Percentiles rank a stretch among this genome's conserved stretches.
These are phyloP conservation scores for Cercophora sp. DNA, from an alignment of 495 filamentous ascomycete species.

Conservation along the genomic window DNA sequence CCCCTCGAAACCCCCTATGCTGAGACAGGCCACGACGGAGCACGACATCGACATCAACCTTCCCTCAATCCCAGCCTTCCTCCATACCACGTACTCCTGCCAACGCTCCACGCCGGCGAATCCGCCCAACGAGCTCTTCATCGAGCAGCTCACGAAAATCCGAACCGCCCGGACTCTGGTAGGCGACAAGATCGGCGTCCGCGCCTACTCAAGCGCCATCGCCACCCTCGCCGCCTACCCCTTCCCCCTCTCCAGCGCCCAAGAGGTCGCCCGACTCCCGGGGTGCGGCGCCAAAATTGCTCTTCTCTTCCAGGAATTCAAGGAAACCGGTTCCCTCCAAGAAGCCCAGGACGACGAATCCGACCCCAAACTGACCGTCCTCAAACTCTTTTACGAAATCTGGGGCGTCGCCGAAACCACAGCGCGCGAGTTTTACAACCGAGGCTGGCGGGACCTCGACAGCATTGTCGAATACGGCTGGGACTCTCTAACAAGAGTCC, in stretches of 20 bases:
- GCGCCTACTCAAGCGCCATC: conserved; percentile 87
- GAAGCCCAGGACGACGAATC: conserved; percentile 62
- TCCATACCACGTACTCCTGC: conserved; percentile 73
- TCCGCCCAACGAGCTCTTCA: conserved; percentile 72
- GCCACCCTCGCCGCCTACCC: conserved; percentile 83
- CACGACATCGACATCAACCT: conserved; percentile 48
- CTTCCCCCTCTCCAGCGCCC: conserved; percentile 30
- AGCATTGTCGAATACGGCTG: conserved; percentile 85
- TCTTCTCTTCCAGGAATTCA: conserved; percentile 72
- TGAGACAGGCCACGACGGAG: conserved; percentile 69
- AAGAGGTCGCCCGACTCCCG: conserved; percentile 68
- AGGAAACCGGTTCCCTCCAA: conserved; percentile 50
- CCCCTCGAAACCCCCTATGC: conserved; percentile 15
- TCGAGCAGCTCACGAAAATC: conserved; percentile 71
- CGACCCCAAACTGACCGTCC: conserved; percentile 57
- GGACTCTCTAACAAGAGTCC: conserved; percentile 66
- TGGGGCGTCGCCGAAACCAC: conserved; percentile 87
- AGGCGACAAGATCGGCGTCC: conserved; percentile 71
- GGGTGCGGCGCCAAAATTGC: conserved; percentile 82
- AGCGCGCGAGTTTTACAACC: conserved; percentile 79
- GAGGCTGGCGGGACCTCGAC: conserved; percentile 67
- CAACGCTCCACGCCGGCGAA: conserved; percentile 68
- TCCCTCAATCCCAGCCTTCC: conserved; percentile 65
- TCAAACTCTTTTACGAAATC: conserved; percentile 72
- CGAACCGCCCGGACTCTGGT: conserved; percentile 63